A percentile compares a stretch with the other conserved stretches of the same genome.
phyloP scores from a whole-genome alignment of 306 rosid species.

The Fragaria ananassa region DNA sequence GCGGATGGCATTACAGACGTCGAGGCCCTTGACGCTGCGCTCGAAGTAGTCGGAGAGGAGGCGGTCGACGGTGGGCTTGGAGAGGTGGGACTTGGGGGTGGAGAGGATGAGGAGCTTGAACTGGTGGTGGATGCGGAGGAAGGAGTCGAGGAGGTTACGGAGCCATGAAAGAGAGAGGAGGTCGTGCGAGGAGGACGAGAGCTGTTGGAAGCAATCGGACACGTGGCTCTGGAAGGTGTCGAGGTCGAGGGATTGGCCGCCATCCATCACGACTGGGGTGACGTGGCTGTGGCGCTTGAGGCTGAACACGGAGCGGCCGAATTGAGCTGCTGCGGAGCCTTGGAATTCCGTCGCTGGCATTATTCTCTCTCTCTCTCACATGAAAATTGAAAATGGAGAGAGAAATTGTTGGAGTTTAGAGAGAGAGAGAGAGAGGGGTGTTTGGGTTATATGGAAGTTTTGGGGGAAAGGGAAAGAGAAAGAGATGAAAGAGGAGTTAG shows the following conservation, averaged over 20 bases:
- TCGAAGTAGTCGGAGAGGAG: constrained; percentile 67
- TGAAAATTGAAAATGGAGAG: not conserved
- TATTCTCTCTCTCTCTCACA: constrained; percentile 12
- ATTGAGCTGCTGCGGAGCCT: constrained; percentile 29
- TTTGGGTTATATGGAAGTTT: constrained; percentile 42
- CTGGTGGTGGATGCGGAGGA: constrained; percentile 59
- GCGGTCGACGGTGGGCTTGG: constrained; percentile 56
- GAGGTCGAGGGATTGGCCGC: constrained; percentile 40
- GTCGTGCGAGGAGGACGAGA: constrained; percentile 37
- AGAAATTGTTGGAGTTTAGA: not conserved
- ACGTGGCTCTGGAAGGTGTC: constrained; percentile 62
- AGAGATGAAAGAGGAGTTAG: not conserved
- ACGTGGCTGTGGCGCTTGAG: constrained; percentile 32
- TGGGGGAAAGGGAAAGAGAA: constrained; percentile 10
- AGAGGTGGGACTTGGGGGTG: constrained; percentile 30
- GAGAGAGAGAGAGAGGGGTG: constrained; percentile 5
- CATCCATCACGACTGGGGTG: constrained; percentile 1
- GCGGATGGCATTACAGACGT: constrained; percentile 80
- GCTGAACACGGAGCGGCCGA: constrained; percentile 60
- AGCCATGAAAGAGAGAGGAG: constrained; percentile 72
- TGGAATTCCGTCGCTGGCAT: constrained; percentile 68
- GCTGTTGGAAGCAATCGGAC: constrained; percentile 42
- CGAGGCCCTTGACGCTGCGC: constrained; percentile 76
- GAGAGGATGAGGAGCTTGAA: constrained; percentile 54
- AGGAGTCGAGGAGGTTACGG: constrained; percentile 61